A percentile compares a stretch with the other conserved stretches of the same genome.
phyloP scores from a whole-genome alignment of 495 filamentous ascomycete species.

The Penicillium canariense region DNA sequence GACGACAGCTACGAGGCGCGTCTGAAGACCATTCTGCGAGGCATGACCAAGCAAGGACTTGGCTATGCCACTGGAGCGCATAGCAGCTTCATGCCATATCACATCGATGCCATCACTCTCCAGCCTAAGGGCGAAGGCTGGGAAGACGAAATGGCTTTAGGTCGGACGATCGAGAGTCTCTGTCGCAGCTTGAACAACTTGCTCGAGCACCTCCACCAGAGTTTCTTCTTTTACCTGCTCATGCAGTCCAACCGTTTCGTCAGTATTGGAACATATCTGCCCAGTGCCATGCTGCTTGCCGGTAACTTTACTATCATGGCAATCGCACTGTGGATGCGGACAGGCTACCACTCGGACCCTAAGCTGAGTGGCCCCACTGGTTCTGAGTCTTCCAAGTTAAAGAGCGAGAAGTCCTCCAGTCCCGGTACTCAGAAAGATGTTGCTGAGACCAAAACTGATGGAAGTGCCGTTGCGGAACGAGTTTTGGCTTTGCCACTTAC shows the following conservation, averaged over 20 bases:
- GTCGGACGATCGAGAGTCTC: slow-evolving; percentile 81
- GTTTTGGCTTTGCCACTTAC: slow-evolving; percentile 74
- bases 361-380: slow-evolving; percentile 6
- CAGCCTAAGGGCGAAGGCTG: slow-evolving; percentile 86
- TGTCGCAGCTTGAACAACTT: slow-evolving; percentile 94
- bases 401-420: slow-evolving; percentile 25
- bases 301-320: slow-evolving; percentile 94
- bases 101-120: slow-evolving; percentile 93
- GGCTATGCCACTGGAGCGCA: slow-evolving; percentile 90
- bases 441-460: slow-evolving; percentile 19
- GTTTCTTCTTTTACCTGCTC: slow-evolving; percentile 97
- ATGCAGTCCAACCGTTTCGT: slow-evolving; percentile 90
- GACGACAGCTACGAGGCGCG: slow-evolving; percentile 78
- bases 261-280: slow-evolving; percentile 95
- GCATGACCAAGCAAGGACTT: slow-evolving; percentile 88
- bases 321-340: slow-evolving; percentile 87
- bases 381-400: slow-evolving; percentile 15
- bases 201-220: slow-evolving; percentile 95
- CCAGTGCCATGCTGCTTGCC: slow-evolving; percentile 93
- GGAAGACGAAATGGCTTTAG: slow-evolving; percentile 96
- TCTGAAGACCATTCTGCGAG: slow-evolving; percentile 83
- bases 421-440: slow-evolving; percentile 16
- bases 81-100: slow-evolving; percentile 94
- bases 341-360: slow-evolving; percentile 52
- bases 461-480: slow-evolving; percentile 55